phyloP scores from a whole-genome alignment of 1,284 basidiomycete genomes.

The Golubevia sp. region DNA sequence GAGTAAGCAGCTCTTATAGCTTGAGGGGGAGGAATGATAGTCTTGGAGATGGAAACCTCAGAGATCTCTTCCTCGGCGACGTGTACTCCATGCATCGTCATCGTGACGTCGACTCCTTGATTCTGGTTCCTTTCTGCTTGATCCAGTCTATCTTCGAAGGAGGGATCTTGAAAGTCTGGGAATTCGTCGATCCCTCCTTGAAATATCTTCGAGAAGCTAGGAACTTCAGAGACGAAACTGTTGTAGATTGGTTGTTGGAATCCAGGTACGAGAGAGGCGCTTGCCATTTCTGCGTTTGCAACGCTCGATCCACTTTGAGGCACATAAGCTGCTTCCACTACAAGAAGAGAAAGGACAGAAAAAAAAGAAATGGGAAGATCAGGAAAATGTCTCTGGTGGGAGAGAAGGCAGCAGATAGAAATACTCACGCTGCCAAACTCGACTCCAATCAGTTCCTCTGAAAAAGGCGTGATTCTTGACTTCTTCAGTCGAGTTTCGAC shows the following conservation, averaged over 20 bases:
- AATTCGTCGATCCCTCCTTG: conserved; percentile 44
- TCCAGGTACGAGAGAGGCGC: background rate
- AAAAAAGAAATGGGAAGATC: background rate
- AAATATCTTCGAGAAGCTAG: conserved; percentile 46
- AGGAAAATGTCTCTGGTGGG: background rate
- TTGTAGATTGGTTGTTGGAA: background rate
- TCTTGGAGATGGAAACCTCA: background rate
- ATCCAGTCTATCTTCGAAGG: too few species aligned
- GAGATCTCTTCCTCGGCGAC: background rate
- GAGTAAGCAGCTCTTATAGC: background rate
- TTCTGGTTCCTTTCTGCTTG: background rate
- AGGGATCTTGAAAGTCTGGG: conserved; percentile 37
- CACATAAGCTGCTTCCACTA: background rate
- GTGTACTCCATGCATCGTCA: background rate
- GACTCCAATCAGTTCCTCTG: conserved; percentile 33
- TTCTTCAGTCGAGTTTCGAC: conserved; percentile 24
- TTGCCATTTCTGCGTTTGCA: background rate
- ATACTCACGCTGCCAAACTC: conserved; percentile 2
- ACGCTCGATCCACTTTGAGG: background rate
- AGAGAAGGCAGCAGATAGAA: background rate
- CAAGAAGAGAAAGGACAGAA: background rate
- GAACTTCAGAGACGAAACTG: background rate
- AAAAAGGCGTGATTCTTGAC: conserved; percentile 38
- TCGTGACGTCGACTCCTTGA: background rate
- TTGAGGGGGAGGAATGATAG: background rate